Evolutionary conservation across 371 early-diverging fungal genomes (phyloP).

Genomic region (Apophysomyces elegans): DNA sequence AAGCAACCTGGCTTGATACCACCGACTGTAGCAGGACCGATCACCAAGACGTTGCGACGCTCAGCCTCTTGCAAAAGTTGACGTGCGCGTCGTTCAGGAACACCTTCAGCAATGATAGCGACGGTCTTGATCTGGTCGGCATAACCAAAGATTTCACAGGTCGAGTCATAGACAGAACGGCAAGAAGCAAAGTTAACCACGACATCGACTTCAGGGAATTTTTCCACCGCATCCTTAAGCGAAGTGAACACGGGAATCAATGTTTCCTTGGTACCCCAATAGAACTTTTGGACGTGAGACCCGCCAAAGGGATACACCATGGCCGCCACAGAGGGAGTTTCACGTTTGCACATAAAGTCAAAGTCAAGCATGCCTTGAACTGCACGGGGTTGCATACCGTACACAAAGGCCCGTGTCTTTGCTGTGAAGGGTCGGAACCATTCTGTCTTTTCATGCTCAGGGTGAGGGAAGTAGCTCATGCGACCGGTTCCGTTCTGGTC

Average conservation of each 20-base stretch:
- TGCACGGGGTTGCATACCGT: conserved; percentile 98
- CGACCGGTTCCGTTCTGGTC: conserved; percentile 50
- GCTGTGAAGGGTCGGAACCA: conserved; percentile 88
- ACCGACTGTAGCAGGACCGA: conserved; percentile 98
- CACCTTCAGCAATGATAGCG: conserved; percentile 98
- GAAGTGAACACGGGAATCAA: conserved; percentile 92
- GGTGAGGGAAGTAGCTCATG: conserved; percentile 57
- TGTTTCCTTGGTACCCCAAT: conserved; percentile 99
- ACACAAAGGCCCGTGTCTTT: conserved; percentile 92
- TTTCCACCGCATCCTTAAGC: conserved; percentile 81
- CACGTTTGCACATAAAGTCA: conserved; percentile 97
- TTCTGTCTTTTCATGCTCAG: conserved; percentile 34
- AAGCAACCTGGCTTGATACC: conserved; percentile 99
- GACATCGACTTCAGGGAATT: conserved; percentile 93
- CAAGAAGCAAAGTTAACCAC: conserved; percentile 98
- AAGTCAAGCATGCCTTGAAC: conserved; percentile 99
- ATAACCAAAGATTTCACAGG: conserved; percentile 82
- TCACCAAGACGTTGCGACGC: conserved; percentile 83
- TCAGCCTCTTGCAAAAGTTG: conserved; percentile 87
- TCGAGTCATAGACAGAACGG: conserved; percentile 92
- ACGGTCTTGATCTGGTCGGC: conserved; percentile 86
- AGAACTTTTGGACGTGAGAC: conserved; percentile 97
- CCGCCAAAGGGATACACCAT: conserved; percentile 99
- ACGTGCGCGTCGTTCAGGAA: conserved; percentile 95
- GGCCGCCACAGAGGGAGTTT: conserved; percentile 96